Evolutionary conservation across 73 alveolate species (phyloP), one percentile per base, ranked within the genome.

Genomic region (Blepharisma japonicum): DNA sequence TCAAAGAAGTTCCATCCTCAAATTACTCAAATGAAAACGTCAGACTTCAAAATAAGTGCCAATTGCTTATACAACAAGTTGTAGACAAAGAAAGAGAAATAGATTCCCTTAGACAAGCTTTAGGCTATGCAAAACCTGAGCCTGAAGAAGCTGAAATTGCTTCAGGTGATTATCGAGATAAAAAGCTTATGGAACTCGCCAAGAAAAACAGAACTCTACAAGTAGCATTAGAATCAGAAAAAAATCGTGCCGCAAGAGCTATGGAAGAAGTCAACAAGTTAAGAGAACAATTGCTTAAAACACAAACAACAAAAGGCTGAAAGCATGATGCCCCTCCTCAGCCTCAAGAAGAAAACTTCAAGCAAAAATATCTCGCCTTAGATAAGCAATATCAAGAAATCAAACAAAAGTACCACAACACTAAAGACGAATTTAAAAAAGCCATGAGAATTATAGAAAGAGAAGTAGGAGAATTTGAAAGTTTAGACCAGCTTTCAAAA

Each of bases 101-200:
- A 2, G 74, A 61, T 25, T 61, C 74, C 2, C 47, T 61, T 20
- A n/a, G 74, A 8, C 14, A 25, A 14, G 74, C 23, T 61, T 61
- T 61, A 61, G 74, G 74, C 11, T 61, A 61, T 5, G 74, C 74
- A 9, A 61, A 61, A 4, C 74, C 74, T 61, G 74, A 61, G 23
- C 38, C 74, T 20, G 74, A 61, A 18, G 74, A 61, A 61, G 14
- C 14, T 25, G 74, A 61, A 25, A 14, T 20, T 5, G 42, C 42
- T 32, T n/a, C 50, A 25, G 74, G 74, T 2, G 74, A 61, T 39
- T 61, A 14, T 5, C 38, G 46, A 61, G 74, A 61, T 18, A n/a
- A 61, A 39, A 61, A 61, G 47, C 74, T 61, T 25, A 61, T 61
- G 74, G 74, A 61, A 5, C 47, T 61, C 39, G 74, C 74, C 18